A percentile compares a stretch with the other conserved stretches of the same genome.
phyloP scores from a whole-genome alignment of 2,329 filamentous ascomycete genomes.

The Helotiales sp. region DNA sequence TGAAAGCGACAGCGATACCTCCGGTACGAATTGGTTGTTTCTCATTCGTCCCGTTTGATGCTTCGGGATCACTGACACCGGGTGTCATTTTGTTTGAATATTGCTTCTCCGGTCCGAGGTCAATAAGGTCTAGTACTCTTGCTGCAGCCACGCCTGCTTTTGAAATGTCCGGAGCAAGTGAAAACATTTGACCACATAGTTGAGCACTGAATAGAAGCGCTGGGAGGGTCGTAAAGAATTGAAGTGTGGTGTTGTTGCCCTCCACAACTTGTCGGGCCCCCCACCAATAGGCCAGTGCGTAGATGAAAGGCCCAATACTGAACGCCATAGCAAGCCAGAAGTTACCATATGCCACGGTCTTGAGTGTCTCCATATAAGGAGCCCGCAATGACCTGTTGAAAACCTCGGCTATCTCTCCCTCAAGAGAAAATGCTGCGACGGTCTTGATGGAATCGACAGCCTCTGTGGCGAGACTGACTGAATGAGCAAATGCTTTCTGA shows the following conservation, averaged over 20 bases:
- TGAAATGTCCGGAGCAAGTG: slow-evolving; percentile 70
- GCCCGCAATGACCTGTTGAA: slow-evolving; percentile 54
- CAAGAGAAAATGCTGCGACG: slow-evolving; percentile 54
- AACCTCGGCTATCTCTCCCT: slow-evolving; percentile 52
- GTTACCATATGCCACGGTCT: slow-evolving; percentile 37
- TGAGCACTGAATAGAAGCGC: slow-evolving; percentile 71
- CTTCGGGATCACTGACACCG: slow-evolving; percentile 41
- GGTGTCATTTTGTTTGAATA: slow-evolving; percentile 18
- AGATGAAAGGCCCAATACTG: slow-evolving; percentile 64
- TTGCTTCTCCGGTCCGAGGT: slow-evolving; percentile 39
- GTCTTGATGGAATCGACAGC: slow-evolving; percentile 67
- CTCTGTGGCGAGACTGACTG: slow-evolving; percentile 59
- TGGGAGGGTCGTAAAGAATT: slow-evolving; percentile 73
- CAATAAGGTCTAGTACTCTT: slow-evolving; percentile 54
- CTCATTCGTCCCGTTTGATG: slow-evolving; percentile 34
- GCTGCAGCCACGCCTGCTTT: slow-evolving; percentile 61
- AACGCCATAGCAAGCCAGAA: slow-evolving; percentile 61
- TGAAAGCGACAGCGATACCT: slow-evolving; percentile 48
- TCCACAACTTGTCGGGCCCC: slow-evolving; percentile 68
- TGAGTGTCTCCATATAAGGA: slow-evolving; percentile 54
- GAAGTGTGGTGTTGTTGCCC: slow-evolving; percentile 61
- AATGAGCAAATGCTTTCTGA: slow-evolving; percentile 62
- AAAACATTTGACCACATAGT: slow-evolving; percentile 73
- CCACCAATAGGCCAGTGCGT: slow-evolving; percentile 80
- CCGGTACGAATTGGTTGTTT: slow-evolving; percentile 3